Percentiles rank a stretch among this genome's conserved stretches.
Conservation (phyloP, 164 flowering plant species). For the Macadamia integrifolia region DNA sequence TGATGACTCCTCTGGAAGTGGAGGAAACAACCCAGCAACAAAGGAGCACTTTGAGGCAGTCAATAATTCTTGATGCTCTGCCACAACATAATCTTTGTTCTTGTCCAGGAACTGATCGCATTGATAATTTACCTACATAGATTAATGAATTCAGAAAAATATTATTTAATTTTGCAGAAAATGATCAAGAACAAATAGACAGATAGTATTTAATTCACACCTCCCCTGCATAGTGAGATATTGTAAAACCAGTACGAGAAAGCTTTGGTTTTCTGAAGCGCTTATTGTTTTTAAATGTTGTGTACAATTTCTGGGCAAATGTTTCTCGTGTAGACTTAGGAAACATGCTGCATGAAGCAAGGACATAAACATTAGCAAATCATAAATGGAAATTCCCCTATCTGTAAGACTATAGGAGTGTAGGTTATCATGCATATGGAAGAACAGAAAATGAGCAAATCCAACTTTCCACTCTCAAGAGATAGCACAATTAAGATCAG, state of each 20-base stretch:
- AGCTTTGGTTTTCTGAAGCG: constrained; percentile 96
- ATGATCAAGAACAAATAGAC: neutral
- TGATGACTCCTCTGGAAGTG: constrained; percentile 65
- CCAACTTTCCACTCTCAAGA: neutral
- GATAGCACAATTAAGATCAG: neutral
- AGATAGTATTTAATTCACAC: constrained; percentile 27
- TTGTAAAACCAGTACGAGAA: constrained; percentile 85
- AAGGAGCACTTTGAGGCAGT: constrained; percentile 73
- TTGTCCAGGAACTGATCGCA: constrained; percentile 87
- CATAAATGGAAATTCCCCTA: neutral
- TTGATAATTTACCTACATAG: constrained; percentile 61
- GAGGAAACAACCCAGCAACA: constrained; percentile 77
- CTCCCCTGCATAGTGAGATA: constrained; percentile 96
- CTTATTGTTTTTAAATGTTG: constrained; percentile 74
- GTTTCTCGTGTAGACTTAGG: constrained; percentile 99
- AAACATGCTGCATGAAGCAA: constrained; percentile 73
- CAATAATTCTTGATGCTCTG: constrained; percentile 87
- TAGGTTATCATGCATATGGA: neutral
- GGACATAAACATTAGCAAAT: constrained; percentile 1
- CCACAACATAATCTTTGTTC: constrained; percentile 97
- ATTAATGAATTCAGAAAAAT: neutral
- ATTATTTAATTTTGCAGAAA: neutral
- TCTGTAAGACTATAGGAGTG: neutral
- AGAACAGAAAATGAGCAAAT: neutral
- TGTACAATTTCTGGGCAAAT: constrained; percentile 93